Conservation (phyloP, 192 early-diverging fungal genomes). For the Phycomyces nitens region DNA sequence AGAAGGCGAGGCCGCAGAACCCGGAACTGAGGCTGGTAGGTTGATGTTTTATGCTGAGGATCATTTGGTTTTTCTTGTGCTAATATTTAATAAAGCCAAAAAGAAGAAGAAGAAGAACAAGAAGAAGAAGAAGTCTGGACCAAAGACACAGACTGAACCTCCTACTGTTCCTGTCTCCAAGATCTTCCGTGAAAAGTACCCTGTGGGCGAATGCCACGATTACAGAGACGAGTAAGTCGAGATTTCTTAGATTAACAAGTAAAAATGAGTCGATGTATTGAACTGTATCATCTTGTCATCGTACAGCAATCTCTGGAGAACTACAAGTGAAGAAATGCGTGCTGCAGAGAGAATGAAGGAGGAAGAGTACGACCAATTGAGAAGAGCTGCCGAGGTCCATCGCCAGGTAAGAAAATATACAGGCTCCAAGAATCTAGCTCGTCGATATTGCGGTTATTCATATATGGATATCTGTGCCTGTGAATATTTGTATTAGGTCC, state of each 20-base stretch:
- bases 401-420: constrained; percentile 47
- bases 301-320: constrained; percentile 77
- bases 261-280: not conserved
- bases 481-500: constrained; percentile 46
- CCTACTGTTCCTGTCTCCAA: constrained; percentile 76
- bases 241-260: too few relatives aligned
- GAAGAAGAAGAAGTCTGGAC: constrained; percentile 63
- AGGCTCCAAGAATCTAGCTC: not conserved
- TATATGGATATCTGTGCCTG: too few relatives aligned
- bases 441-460: not conserved
- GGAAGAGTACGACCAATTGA: constrained; percentile 76
- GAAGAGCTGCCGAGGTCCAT: constrained; percentile 93
- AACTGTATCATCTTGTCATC: not conserved
- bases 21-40: not conserved
- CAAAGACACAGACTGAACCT: constrained; percentile 59
- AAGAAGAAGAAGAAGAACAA: constrained; percentile 56
- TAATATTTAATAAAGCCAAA: not conserved
- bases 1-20: not conserved
- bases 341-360: constrained; percentile 68
- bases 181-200: constrained; percentile 78
- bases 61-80: not conserved
- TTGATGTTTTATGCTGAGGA: not conserved
- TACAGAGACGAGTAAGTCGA: constrained; percentile 77
- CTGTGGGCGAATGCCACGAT: constrained; percentile 77
- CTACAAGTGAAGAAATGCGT: constrained; percentile 91